These are phyloP conservation scores for Pseudozyma sp. DNA, from an alignment of 1,284 basidiomycete species.

Conservation along the genomic window DNA sequence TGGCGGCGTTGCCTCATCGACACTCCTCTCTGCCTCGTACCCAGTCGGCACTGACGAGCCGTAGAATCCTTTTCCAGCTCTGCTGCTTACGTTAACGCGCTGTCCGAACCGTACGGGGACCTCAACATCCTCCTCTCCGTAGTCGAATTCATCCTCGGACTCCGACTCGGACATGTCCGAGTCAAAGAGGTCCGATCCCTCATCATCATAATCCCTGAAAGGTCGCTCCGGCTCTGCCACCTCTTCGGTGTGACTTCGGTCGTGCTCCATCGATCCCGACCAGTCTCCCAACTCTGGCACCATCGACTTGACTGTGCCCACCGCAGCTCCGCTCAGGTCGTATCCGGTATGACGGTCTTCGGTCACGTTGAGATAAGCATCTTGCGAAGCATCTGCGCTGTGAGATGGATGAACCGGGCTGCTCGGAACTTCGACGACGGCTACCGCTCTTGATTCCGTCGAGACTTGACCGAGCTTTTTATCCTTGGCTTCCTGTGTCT, in stretches of 20 bases:
- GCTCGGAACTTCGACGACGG: constrained; percentile 1
- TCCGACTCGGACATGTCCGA: constrained; percentile 26
- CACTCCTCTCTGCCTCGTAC: neutral
- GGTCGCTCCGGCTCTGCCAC: neutral
- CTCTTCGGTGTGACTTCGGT: constrained; percentile 2
- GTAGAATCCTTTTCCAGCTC: neutral
- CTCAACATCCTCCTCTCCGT: constrained; percentile 22
- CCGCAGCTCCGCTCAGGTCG: constrained; percentile 14
- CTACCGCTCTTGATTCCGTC: neutral
- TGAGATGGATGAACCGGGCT: neutral
- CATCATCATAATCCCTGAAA: constrained; percentile 49
- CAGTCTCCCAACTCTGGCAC: constrained; percentile 39
- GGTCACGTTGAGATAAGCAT: constrained; percentile 24
- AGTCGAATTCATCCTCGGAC: constrained; percentile 27
- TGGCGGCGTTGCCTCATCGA: neutral
- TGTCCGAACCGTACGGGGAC: constrained; percentile 42
- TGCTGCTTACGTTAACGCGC: constrained; percentile 20
- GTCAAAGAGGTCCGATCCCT: constrained; percentile 39
- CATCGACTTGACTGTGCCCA: constrained; percentile 44
- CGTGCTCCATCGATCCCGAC: constrained; percentile 20
- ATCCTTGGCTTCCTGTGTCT: neutral
- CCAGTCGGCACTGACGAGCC: constrained; percentile 1
- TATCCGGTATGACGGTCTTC: constrained; percentile 25
- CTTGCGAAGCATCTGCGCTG: constrained; percentile 8
- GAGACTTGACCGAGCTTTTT: constrained; percentile 6